Conservation (phyloP, 768 basidiomycete genomes). For the Auricularia sp. region DNA sequence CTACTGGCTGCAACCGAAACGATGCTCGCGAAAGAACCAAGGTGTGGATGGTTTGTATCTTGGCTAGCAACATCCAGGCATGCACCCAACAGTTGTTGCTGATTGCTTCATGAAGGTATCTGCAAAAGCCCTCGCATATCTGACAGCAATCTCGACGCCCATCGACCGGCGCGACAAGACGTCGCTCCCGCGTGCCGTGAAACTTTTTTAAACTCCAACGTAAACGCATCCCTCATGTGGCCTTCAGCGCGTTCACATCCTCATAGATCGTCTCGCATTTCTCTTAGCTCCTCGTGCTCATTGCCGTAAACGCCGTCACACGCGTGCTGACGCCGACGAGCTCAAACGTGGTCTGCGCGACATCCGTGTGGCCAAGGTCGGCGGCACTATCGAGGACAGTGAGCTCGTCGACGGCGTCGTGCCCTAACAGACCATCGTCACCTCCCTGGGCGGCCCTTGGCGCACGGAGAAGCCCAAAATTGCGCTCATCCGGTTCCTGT, state of each 20-base stretch:
- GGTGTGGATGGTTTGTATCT: slow-evolving; percentile 29
- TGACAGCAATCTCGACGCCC: slow-evolving; percentile 86
- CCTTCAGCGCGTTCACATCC: neutral
- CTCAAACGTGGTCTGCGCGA: slow-evolving; percentile 91
- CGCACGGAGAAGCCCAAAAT: slow-evolving; percentile 98
- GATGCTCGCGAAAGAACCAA: slow-evolving; percentile 86
- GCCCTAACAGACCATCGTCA: slow-evolving; percentile 91
- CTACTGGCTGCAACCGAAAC: slow-evolving; percentile 95
- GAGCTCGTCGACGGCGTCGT: slow-evolving; percentile 94
- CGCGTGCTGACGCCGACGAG: slow-evolving; percentile 82
- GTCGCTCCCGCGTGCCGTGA: slow-evolving; percentile 80
- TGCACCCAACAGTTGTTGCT: slow-evolving; percentile 94
- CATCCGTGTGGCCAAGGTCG: slow-evolving; percentile 93
- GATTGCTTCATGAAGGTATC: slow-evolving; percentile 93
- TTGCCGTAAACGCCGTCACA: slow-evolving; percentile 93
- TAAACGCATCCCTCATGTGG: slow-evolving; percentile 22
- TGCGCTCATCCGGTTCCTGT: slow-evolving; percentile 84
- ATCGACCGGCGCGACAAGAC: slow-evolving; percentile 84
- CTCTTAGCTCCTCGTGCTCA: slow-evolving; percentile 95
- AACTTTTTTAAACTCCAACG: slow-evolving; percentile 95
- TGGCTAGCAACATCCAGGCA: slow-evolving; percentile 27
- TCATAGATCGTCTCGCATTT: slow-evolving; percentile 95
- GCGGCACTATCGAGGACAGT: slow-evolving; percentile 98
- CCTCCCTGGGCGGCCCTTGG: slow-evolving; percentile 83
- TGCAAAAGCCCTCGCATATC: slow-evolving; percentile 83